Evolutionary conservation across 176 grass and related monocot genomes (phyloP), one percentile per base, ranked within the genome.

Genomic region (Alloteropsis semialata): DNA sequence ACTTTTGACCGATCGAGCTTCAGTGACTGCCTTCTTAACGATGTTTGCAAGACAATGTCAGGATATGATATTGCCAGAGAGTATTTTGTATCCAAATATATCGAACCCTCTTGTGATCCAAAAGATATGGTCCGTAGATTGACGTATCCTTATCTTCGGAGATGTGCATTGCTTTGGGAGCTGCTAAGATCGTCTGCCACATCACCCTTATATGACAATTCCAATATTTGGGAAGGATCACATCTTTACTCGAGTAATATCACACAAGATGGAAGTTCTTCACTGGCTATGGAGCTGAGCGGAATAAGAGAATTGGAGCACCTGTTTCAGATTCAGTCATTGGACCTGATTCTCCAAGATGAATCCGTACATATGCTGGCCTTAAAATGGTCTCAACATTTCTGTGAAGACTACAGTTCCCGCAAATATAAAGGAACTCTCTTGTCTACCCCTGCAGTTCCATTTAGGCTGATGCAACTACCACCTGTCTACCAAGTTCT

Each of bases 71-170:
- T 89, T 80, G 89, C 87, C 53, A 81, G 72, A 82, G 81, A 91
- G 53, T 99, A 92, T 93, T 99, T 99, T 88, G 72, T 92, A 68
- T 96, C 97, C 58, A 96, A 92, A 43, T 87, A 91, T 81, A 87
- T 91, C 18, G 81, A 96, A 61, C 75, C 85, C 10, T 92, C 87
- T 78, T 94, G 77, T 72, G 37, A 91, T 82, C 77, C 97, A 78
- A 89, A 87, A 79, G 89, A 99, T 88, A 88, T 88, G 83, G 82
- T 99, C 42, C 91, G 91, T 15, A 92, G 89, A 72, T 84, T 99
- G 42, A 96, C 97, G 32, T 95, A 94, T 86, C 97, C 97, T 69
- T 99, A 96, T 82, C 93, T 99, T 79, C 91, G 93, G 65, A 85
- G 87, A 81, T 96, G 93, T 85, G 87, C 87, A 18, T 80, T 99